Conservation (phyloP, 306 rosid genomes). For the Vachellia pachyceras region DNA sequence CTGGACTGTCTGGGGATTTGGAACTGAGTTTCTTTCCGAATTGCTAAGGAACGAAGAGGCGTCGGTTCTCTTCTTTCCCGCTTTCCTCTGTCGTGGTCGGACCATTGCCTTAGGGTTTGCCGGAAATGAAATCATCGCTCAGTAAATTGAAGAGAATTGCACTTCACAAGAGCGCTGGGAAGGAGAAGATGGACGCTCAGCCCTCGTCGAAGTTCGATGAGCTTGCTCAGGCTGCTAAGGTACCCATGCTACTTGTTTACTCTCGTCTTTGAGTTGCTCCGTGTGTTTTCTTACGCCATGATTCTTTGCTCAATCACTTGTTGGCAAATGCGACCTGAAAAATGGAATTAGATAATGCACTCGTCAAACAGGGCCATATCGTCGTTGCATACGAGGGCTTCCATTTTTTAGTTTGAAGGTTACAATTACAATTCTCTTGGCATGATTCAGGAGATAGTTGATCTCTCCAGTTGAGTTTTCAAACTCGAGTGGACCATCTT, state of each 20-base stretch:
- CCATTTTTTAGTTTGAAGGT: not conserved
- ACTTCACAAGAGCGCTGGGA: slow-evolving; percentile 58
- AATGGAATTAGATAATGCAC: not conserved
- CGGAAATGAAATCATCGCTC: slow-evolving; percentile 73
- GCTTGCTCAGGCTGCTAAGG: slow-evolving; percentile 78
- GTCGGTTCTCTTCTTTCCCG: slow-evolving; percentile 21
- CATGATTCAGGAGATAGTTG: slow-evolving; percentile 5
- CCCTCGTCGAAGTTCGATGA: slow-evolving; percentile 65
- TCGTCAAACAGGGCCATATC: not conserved
- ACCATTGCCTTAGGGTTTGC: slow-evolving; percentile 53
- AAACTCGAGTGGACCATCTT: not conserved
- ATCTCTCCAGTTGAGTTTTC: slow-evolving; percentile 16
- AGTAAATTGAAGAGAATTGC: slow-evolving; percentile 66
- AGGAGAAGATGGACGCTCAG: slow-evolving; percentile 61
- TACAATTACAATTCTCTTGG: not conserved
- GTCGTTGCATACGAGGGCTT: not conserved
- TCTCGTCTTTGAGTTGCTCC: not conserved
- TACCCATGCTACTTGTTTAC: slow-evolving; percentile 24
- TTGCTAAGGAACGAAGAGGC: slow-evolving; percentile 12
- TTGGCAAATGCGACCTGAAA: not conserved
- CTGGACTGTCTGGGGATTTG: slow-evolving; percentile 34
- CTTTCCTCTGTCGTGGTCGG: slow-evolving; percentile 23
- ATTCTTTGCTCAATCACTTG: not conserved
- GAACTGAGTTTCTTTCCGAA: slow-evolving; percentile 24
- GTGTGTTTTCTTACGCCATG: not conserved